phyloP scores from a whole-genome alignment of 306 rosid species.

The Quercus dentata region DNA sequence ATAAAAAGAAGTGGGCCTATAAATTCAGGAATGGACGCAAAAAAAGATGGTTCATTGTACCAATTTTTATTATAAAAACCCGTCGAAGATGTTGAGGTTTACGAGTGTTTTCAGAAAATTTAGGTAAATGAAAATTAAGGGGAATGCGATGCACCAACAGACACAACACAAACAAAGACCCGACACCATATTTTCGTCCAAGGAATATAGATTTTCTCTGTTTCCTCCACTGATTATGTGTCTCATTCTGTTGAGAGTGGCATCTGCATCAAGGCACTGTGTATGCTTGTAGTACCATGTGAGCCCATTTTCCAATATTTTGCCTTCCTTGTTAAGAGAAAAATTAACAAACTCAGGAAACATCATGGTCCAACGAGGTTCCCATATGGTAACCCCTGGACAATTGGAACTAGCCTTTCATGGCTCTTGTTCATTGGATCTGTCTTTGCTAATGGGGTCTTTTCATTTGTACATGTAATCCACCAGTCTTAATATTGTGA shows the following conservation, averaged over 20 bases:
- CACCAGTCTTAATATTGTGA: no score
- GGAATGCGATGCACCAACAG: conserved; percentile 30
- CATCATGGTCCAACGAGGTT: conserved; percentile 2
- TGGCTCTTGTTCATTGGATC: conserved; percentile 18
- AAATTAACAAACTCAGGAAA: conserved; percentile 2
- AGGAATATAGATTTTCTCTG: conserved; percentile 32
- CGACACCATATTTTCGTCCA: conserved; percentile 44
- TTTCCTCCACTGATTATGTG: conserved; percentile 20
- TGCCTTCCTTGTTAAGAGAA: neutral
- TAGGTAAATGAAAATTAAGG: no score
- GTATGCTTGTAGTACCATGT: conserved; percentile 3
- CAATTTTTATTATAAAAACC: neutral
- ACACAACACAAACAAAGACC: conserved; percentile 29
- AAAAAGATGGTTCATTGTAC: conserved; percentile 26
- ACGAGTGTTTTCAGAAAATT: neutral
- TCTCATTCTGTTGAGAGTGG: neutral
- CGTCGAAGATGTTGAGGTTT: neutral
- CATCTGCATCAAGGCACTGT: neutral
- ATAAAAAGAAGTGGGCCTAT: neutral
- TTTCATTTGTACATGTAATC: no score
- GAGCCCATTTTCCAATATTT: conserved; percentile 15
- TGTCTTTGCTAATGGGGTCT: neutral
- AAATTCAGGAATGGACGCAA: neutral
- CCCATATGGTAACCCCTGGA: no score
- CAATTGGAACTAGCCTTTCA: conserved; percentile 13